Conservation (phyloP, 2,329 filamentous ascomycete species). For the Coniochaeta hoffmannii region DNA sequence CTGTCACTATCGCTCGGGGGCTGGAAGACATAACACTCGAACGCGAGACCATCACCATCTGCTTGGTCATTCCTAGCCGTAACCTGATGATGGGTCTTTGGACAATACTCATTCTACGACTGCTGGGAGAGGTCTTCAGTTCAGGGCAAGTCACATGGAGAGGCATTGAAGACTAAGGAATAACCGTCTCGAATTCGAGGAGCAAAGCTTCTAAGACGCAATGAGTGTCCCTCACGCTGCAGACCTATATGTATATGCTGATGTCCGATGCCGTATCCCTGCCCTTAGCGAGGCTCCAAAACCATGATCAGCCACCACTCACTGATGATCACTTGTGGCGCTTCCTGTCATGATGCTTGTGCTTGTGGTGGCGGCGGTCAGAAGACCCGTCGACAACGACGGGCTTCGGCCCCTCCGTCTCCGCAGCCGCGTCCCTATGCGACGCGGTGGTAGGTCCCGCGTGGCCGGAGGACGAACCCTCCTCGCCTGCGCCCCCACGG, state of each 20-base stretch:
- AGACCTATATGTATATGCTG: not conserved
- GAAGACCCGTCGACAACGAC: not conserved
- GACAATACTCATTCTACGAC: no score
- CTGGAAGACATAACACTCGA: no score
- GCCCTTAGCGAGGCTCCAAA: not conserved
- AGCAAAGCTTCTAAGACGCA: not conserved
- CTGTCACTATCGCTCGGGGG: no score
- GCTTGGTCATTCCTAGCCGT: no score
- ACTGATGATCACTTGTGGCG: not conserved
- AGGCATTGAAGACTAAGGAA: not conserved
- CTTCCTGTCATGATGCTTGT: not conserved
- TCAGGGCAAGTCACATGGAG: no score
- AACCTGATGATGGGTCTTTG: no score
- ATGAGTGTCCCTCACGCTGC: no score
- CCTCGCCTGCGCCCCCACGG: not conserved
- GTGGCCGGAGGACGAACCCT: not conserved
- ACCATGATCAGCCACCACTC: not conserved
- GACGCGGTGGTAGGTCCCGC: no score
- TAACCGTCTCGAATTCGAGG: not conserved
- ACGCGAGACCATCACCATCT: no score
- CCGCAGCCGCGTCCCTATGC: not conserved
- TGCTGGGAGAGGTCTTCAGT: no score
- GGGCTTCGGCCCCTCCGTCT: not conserved
- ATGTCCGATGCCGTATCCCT: no score
- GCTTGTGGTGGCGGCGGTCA: not conserved